phyloP scores from a whole-genome alignment of 2,329 filamentous ascomycete species.

The Fusarium lyarnte region DNA sequence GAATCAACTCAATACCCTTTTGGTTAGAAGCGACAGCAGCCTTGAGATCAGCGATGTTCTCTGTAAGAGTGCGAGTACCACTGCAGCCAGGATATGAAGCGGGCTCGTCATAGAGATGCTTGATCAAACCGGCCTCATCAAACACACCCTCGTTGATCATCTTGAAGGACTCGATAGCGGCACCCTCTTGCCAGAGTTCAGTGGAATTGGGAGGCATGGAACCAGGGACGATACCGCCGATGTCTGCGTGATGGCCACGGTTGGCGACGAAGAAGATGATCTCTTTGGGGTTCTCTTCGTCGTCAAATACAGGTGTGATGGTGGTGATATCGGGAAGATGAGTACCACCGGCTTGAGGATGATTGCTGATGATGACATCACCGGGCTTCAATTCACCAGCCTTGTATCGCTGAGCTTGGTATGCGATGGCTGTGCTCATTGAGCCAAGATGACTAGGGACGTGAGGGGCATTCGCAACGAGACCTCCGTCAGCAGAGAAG shows the following conservation, averaged over 20 bases:
- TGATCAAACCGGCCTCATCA: constrained; percentile 64
- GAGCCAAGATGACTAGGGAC: constrained; percentile 36
- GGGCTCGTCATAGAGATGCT: constrained; percentile 59
- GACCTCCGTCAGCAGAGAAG: constrained; percentile 69
- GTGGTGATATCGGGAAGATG: constrained; percentile 44
- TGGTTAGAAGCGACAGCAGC: constrained; percentile 88
- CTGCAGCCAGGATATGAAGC: constrained; percentile 51
- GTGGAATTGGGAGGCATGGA: constrained; percentile 78
- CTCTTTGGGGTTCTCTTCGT: constrained; percentile 40
- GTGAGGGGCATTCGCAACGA: constrained; percentile 36
- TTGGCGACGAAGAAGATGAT: constrained; percentile 49
- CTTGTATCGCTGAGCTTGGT: constrained; percentile 32
- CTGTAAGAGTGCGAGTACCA: constrained; percentile 75
- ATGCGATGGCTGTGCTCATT: constrained; percentile 37
- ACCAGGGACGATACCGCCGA: constrained; percentile 72
- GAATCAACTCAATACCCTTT: constrained; percentile 82
- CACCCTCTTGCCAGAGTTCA: constrained; percentile 67
- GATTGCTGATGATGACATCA: constrained; percentile 38
- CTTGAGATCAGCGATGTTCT: constrained; percentile 88
- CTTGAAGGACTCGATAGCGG: constrained; percentile 59
- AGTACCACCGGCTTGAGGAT: constrained; percentile 41
- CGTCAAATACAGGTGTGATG: constrained; percentile 45
- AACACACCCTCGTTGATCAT: constrained; percentile 42
- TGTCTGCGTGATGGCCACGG: constrained; percentile 49
- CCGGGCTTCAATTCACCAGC: constrained; percentile 33